Percentiles rank a stretch among this genome's conserved stretches.
Evolutionary conservation across 108 stramenopile genomes (phyloP).

Genomic region (Cyclotella choctawhatcheeana): DNA sequence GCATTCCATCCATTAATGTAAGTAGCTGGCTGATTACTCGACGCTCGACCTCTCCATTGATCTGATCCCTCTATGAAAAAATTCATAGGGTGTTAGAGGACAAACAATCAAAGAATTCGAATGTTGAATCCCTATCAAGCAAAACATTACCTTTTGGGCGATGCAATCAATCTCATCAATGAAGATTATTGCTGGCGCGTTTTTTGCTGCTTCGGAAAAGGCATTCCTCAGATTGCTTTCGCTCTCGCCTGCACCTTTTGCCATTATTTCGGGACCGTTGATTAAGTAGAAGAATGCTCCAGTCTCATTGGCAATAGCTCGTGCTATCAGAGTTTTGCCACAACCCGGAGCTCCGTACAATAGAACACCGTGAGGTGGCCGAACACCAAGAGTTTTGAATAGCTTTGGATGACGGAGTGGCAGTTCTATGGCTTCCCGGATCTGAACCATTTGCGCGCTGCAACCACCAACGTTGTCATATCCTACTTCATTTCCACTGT

Average conservation of each 20-base stretch:
- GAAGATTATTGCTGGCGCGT: constrained; percentile 95
- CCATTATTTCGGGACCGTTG: constrained; percentile 98
- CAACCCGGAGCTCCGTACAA: constrained; percentile 97
- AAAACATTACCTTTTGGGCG: no score
- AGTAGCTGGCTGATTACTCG: constrained; percentile 97
- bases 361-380: constrained; percentile 95
- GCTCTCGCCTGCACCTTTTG: constrained; percentile 94
- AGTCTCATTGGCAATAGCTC: constrained; percentile 96
- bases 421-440: constrained; percentile 97
- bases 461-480: constrained; percentile 98
- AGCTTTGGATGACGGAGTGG: constrained; percentile 97
- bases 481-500: constrained; percentile 63
- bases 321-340: constrained; percentile 97
- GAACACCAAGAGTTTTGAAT: constrained; percentile 94
- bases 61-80: constrained; percentile 96
- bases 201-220: constrained; percentile 92
- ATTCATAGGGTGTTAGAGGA: no score
- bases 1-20: constrained; percentile 96
- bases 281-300: constrained; percentile 96
- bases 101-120: no score
- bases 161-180: constrained; percentile 99
- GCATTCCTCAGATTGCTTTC: constrained; percentile 89
- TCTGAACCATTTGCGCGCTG: constrained; percentile 86
- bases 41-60: constrained; percentile 93
- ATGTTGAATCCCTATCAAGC: no score